Evolutionary conservation across 768 basidiomycete species (phyloP), one percentile per base, ranked within the genome.

Genomic region (Phanerochaete carnosa): DNA sequence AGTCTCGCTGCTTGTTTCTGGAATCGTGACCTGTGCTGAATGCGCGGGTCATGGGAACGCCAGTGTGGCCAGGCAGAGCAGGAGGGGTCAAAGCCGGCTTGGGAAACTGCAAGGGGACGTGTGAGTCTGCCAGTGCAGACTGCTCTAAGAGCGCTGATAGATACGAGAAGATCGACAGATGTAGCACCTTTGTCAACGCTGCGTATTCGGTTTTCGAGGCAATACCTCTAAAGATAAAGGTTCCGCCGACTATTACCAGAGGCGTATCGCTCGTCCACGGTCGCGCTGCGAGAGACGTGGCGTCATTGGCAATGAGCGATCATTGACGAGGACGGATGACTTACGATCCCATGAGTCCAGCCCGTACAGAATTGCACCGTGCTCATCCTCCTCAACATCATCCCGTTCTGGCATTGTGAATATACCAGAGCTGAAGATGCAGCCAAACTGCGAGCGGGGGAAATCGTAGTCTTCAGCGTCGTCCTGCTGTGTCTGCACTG

Each of bases 61-160:
- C 58, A 8, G 64, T 23, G 39, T 33, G 23, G 43, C 25, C 35
- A 2, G 61, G 57, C 22, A 22, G 19, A 1, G 33, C 37, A 26
- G 54, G 1, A 11, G 47, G 16, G 6, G 23, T 8, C n/a, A 29
- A 47, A 23, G 58, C 28, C 70, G 60, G 72, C 66, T 70, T 68
- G 4, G 80, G 78, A 55, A 77, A 81, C 33, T 70, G 73, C 33
- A 88, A 70, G 7, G 71, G 69, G n/a, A 86, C 77, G 52, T 78
- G 72, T 0, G 79, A 83, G 68, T 85, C 77, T 3, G 72, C 57
- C 29, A 88, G 76, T 4, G 87, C 69, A 37, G 81, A 77, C 66
- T 88, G 85, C 65, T 89, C 88, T 16, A 89, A 80, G 3, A 85
- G 61, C 33, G 87, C 76, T 1, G 85, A 83, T 1, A 87, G 76